Evolutionary conservation across 805 yeast species (phyloP), one percentile per base, ranked within the genome.

Genomic region (Cyberlindnera veronae): DNA sequence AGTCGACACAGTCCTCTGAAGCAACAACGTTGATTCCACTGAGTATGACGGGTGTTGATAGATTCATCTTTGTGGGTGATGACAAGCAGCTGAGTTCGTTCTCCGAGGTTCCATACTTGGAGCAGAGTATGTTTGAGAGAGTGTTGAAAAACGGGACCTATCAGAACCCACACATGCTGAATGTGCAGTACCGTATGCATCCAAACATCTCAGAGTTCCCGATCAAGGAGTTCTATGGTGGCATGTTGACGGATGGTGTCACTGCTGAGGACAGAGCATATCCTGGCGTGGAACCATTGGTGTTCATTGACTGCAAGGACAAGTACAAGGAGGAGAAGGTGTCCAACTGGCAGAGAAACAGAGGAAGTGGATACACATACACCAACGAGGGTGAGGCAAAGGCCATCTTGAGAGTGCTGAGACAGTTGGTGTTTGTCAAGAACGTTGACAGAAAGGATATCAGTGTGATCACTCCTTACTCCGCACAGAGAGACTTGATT

Each of bases 1-100:
- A 83, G 62, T 75, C 86, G 4, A 82, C 89, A 0, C 89, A 82
- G 51, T 79, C 89, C 0, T 77, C 87, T 0, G 91, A 83, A 49
- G 84, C 88, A 6, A 68, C 79, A 2, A 77, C 87, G 0, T 65
- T 83, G 47, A 83, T 83, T 41, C 89, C 90, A 10, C 62, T 83
- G 44, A 79, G 85, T 6, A 73, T 81, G 68, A 74, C 78, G 4
- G 84, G 84, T 13, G 79, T 81, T 36, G 74, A 74, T 38, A 79
- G 76, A 51, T 77, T 82, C 57, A 76, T 81, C 3, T 77, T 83
- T 54, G 89, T 79, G 28, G 90, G 89, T 46, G 91, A 83, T 60
- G 85, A 82, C 50, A 80, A 77, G 45, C 91, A 83, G 58, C 67
- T 83, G 64, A 77, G 84, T 56, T 77, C 84, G 47, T 83, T 81